Evolutionary conservation across 1,284 basidiomycete genomes (phyloP), one percentile per base, ranked within the genome.

Genomic region (Tylopilus orsonianus): DNA sequence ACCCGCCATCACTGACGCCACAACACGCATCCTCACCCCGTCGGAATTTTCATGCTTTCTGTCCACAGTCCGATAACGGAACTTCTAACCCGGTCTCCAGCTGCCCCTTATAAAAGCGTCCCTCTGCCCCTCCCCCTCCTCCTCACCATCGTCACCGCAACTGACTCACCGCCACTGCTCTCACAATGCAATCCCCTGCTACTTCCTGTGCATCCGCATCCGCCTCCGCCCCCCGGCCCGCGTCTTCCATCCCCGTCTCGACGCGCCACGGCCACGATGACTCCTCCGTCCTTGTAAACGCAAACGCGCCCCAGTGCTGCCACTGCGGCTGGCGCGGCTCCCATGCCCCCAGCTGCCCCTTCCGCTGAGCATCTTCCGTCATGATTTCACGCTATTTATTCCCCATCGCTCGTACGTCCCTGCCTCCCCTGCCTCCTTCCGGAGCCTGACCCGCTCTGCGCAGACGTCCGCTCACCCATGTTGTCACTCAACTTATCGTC

Each of bases 311-410:
- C 53, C 84, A 87, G 64, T 87, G 85, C 71, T 85, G 83, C 74
- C 83, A 86, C 64, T 87, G 85, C 54, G 83, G 83, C 55, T 83
- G 74, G 73, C 80, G 84, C 57, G 85, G 84, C 38, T 62, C 71
- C 48, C 85, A 87, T 62, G 69, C 79, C n/a, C 78, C 79, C 34
- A 75, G 71, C 61, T 87, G 84, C 73, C 85, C 85, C 26, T 87
- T 87, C 81, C 62, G 58, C 48, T 56, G 57, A 56, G 54, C 53
- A 48, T 54, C 32, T 46, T 27, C 45, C 32, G 34, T 48, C 38
- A 49, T 49, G 52, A 52, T 48, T 27, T 55, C 51, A 37, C 41
- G 12, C 46, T 59, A 60, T 64, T 62, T 67, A 68, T 64, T 52
- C 50, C 42, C 41, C 43, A 38, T 35, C 42, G 22, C 51, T 59